Conservation (phyloP, 2,329 filamentous ascomycete species). For the Nemania bipapillata region DNA sequence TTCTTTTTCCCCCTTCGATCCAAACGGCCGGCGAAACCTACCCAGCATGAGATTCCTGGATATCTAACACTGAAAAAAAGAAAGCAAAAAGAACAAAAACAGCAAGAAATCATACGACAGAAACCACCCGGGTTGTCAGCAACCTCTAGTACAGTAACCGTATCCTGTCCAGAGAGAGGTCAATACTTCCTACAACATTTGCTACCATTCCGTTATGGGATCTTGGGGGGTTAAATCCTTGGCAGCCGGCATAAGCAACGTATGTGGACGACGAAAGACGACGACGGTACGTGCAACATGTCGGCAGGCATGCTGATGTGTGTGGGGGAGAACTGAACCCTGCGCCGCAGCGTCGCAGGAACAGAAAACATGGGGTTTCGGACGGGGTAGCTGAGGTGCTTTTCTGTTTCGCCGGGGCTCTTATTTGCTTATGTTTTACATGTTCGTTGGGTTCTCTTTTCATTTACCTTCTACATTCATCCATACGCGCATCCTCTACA, state of each 20-base stretch:
- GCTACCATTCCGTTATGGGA: constrained; percentile 17
- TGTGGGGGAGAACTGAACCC: not conserved
- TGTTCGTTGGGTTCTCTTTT: not conserved
- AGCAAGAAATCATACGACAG: not conserved
- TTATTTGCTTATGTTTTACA: not conserved
- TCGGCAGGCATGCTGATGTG: constrained; percentile 7
- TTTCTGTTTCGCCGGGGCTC: not conserved
- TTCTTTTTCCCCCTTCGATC: not conserved
- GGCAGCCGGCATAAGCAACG: constrained; percentile 20
- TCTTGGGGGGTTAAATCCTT: constrained; percentile 20
- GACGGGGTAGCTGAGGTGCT: constrained; percentile 10
- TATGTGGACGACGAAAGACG: constrained; percentile 4
- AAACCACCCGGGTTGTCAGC: not conserved
- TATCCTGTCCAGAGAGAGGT: not conserved
- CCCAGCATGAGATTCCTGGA: not conserved
- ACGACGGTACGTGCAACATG: constrained; percentile 5
- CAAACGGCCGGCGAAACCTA: not conserved
- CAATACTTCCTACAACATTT: constrained; percentile 1
- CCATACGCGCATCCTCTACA: not conserved
- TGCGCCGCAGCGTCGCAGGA: constrained; percentile 20
- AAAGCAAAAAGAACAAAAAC: not conserved
- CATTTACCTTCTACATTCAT: constrained; percentile 3
- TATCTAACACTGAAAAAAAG: constrained; percentile 3
- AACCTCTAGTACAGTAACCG: constrained; percentile 2
- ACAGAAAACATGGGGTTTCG: not conserved